Base-by-base conservation (phyloP, 2,329 filamentous ascomycete genomes). In the Lecanosticta acicola region DNA sequence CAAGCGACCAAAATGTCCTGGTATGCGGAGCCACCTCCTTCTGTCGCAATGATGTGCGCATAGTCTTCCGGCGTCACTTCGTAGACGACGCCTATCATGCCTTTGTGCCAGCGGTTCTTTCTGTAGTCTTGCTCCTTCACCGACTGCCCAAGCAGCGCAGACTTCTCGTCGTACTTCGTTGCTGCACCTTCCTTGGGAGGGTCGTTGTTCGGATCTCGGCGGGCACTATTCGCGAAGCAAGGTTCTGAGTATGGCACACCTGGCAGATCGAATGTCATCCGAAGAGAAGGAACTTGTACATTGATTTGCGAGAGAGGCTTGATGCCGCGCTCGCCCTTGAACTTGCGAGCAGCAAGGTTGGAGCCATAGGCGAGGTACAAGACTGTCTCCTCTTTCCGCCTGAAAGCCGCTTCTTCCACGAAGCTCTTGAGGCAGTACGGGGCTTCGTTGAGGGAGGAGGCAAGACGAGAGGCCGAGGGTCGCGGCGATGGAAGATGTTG, bases 61-160 rank as follows among this genome's bases (percentile, higher is more conserved):
- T 87, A 98, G 69, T 98, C 93, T 35, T 77, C 67, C 14, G 76
- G 71, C 1, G 89, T 95, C 21, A 97, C 87, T 70, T 97, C 90
- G 70, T 98, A 98, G 3, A 97, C 93, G 13, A 95, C 88, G 18
- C 93, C 93, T 33, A 96, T 79, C 2, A 98, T 76, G 3, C 87
- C 87, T 60, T 89, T 90, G 53, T 81, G 72, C 89, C 88, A 94
- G 72, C 88, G 88, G 56, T 43, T 69, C 21, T 57, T 37, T 29
- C 45, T 40, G 46, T 36, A 36, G 9, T 41, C 11, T 3, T 43
- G 38, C 14, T 41, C 37, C 29, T 46, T 39, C 20, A 32, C 32
- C 13, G 11, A 13, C 10, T 32, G 10, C 11, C 29, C 14, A 13
- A 68, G 52, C 37, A 67, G 61, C 7, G 54, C 48, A 3, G 51